These are phyloP conservation scores for Trametes villosa DNA, from an alignment of 768 basidiomycete species.

Conservation along the genomic window DNA sequence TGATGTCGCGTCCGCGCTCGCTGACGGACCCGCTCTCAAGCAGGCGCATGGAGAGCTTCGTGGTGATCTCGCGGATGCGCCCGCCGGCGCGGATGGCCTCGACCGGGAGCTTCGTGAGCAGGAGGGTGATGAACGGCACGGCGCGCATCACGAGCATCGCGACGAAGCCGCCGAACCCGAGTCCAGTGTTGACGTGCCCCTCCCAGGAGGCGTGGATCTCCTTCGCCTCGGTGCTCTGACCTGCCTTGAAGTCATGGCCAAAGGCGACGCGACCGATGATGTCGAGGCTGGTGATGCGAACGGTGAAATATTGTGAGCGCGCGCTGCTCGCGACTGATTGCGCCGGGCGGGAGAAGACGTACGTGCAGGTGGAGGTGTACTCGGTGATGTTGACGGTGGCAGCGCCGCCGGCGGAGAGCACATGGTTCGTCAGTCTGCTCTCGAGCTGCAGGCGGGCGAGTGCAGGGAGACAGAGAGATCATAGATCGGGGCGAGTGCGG, in stretches of 20 bases:
- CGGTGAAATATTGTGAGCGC: neutral
- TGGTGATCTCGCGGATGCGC: constrained; percentile 32
- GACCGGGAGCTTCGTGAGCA: constrained; percentile 30
- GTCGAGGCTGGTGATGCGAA: constrained; percentile 26
- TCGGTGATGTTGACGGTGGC: constrained; percentile 30
- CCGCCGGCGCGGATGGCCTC: constrained; percentile 33
- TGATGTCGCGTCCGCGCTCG: constrained; percentile 27
- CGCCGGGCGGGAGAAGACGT: neutral
- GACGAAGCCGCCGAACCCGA: constrained; percentile 27
- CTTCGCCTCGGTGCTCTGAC: constrained; percentile 35
- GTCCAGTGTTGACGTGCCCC: constrained; percentile 29
- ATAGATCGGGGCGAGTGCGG: constrained; percentile 3
- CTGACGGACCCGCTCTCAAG: constrained; percentile 22
- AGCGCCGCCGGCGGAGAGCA: constrained; percentile 26
- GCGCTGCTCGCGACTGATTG: neutral
- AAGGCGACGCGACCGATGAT: constrained; percentile 43
- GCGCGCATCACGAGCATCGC: constrained; percentile 31
- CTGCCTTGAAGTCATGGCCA: constrained; percentile 45
- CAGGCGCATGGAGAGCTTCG: constrained; percentile 28
- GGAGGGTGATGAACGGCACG: constrained; percentile 32
- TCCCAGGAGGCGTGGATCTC: constrained; percentile 34
- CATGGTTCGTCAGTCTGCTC: constrained; percentile 29
- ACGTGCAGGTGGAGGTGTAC: constrained; percentile 29
- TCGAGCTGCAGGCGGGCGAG: constrained; percentile 16
- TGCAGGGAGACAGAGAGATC: neutral